phyloP scores from a whole-genome alignment of 1,139 yeast genomes.

The Blastobotrys aristatus region DNA sequence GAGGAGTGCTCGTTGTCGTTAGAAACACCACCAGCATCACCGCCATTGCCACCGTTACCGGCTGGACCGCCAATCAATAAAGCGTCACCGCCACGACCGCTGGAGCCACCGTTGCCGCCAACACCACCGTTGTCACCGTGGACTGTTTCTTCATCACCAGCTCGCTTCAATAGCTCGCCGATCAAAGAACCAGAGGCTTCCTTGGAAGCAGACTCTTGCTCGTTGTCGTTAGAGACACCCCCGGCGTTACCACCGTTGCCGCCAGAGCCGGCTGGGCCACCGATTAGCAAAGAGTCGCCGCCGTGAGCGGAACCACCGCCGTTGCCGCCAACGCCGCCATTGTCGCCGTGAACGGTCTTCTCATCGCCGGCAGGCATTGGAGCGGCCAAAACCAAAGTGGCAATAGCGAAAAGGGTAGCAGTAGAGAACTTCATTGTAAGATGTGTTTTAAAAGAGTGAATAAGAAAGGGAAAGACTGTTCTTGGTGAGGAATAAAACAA shows the following conservation, averaged over 20 bases:
- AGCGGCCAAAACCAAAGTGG: slow-evolving; percentile 30
- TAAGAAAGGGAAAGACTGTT: not conserved
- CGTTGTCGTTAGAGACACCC: slow-evolving; percentile 4
- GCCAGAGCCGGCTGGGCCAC: slow-evolving; percentile 6
- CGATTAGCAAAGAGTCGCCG: slow-evolving; percentile 4
- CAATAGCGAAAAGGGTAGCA: not conserved
- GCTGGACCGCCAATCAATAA: slow-evolving; percentile 5
- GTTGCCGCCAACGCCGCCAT: slow-evolving; percentile 7
- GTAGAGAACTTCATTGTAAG: slow-evolving; percentile 5
- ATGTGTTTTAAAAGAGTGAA: not conserved
- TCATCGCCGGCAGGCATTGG: slow-evolving; percentile 5
- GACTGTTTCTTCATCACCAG: not conserved
- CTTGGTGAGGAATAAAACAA: not conserved
- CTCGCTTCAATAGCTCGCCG: slow-evolving; percentile 1
- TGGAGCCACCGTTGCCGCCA: slow-evolving; percentile 2
- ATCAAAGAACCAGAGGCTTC: not conserved
- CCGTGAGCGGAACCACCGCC: slow-evolving; percentile 4
- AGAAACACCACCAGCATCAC: slow-evolving; percentile 7
- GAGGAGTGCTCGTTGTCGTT: slow-evolving; percentile 2
- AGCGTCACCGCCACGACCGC: slow-evolving; percentile 3
- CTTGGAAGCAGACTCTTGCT: not conserved
- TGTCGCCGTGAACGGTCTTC: not conserved
- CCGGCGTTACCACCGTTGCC: slow-evolving; percentile 7
- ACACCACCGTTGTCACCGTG: slow-evolving; percentile 10
- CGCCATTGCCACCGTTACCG: slow-evolving; percentile 5